Evolutionary conservation across 2,329 filamentous ascomycete genomes (phyloP).

Genomic region (Zymoseptoria ardabiliae): DNA sequence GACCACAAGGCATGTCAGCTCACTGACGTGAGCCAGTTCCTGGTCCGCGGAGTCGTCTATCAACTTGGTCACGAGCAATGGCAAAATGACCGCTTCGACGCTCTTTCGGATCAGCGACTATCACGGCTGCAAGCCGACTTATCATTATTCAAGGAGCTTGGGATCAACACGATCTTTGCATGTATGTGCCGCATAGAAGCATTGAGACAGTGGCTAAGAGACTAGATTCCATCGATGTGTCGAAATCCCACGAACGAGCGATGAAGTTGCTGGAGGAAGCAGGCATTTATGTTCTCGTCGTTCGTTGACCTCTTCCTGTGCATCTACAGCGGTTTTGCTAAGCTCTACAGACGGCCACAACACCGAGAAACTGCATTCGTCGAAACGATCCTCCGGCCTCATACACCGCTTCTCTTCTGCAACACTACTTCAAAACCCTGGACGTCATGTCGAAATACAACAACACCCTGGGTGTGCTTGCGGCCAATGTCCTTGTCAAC

Average conservation of each 20-base stretch:
- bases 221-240: constrained; percentile 8
- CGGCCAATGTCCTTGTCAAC: constrained; percentile 8
- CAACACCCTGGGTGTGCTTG: constrained; percentile 8
- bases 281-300: constrained; percentile 11
- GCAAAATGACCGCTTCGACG: neutral
- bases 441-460: constrained; percentile 7
- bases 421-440: constrained; percentile 1
- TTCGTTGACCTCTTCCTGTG: neutral
- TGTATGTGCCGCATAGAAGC: constrained; percentile 2
- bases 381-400: constrained; percentile 5
- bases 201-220: neutral
- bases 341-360: neutral
- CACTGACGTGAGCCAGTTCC: constrained; percentile 2
- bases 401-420: constrained; percentile 5
- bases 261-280: constrained; percentile 16
- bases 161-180: constrained; percentile 8
- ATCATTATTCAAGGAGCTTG: constrained; percentile 7
- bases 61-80: neutral
- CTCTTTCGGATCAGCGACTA: constrained; percentile 6
- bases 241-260: constrained; percentile 7
- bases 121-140: constrained; percentile 2
- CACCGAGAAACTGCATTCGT: constrained; percentile 2
- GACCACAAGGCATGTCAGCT: neutral
- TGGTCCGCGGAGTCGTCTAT: constrained; percentile 10
- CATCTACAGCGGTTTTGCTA: neutral